Base-by-base conservation (phyloP, 768 basidiomycete genomes). In the Mycena rosella region DNA sequence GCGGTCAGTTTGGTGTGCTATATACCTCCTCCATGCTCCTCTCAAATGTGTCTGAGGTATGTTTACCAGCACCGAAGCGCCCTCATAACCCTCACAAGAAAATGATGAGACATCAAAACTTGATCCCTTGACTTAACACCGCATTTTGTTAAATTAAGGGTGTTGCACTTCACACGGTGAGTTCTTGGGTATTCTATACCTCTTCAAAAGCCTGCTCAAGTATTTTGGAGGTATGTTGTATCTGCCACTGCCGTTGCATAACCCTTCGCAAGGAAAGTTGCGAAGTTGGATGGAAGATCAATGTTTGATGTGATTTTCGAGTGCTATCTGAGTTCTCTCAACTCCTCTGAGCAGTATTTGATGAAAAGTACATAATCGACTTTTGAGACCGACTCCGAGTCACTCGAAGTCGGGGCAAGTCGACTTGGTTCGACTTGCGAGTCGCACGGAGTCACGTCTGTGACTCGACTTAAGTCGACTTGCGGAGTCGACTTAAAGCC, bases 1-100 rank as follows among this genome's bases (percentile, higher is more conserved):
- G 42, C 29, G 42, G 56, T 58, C 56, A 58, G 56, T 58, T 58
- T 58, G 42, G 56, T 58, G 56, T 58, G 56, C 42, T 45, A 58
- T 45, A 58, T 58, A 58, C 56, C 56, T 58, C 56, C 40, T 45
- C 56, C 42, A 58, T 44, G 18, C 40, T 45, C 56, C 42, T 58
- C 56, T 58, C 56, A 58, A 58, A 58, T 58, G 42, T 58, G 56
- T 58, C 56, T 58, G 56, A 58, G 56, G 56, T 58, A 58, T 58
- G 40, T 58, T 45, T 58, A 32, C 56, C 56, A 58, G 40, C 45
- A 56, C 56, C 56, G 26, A 45, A 58, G 56, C 56, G 42, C 56
- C 56, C 56, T 56, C 54, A 56, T 56, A 56, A 56, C 54, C 54
- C 54, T 56, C 54, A 56, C 54, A 56, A 56, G 36, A 56, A 56